Evolutionary conservation across 768 basidiomycete genomes (phyloP), one percentile per base, ranked within the genome.

Genomic region (Hydnum rufescens): DNA sequence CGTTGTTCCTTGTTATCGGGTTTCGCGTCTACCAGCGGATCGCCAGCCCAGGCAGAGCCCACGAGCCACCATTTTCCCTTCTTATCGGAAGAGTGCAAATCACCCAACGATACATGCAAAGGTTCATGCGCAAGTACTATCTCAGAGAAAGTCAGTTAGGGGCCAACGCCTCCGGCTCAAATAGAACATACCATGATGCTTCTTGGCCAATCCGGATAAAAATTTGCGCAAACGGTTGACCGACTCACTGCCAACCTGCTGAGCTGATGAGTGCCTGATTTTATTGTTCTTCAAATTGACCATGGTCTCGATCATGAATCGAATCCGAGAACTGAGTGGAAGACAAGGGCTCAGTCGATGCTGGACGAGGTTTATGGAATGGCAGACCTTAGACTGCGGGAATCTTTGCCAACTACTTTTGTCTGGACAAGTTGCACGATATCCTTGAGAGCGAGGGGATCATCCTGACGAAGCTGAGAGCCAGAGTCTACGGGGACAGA

Each of bases 11-110:
- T 60, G 42, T 42, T 39, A 31, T 34, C 48, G 3, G 30, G 43
- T 23, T 52, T 25, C n/a, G 54, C 59, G 16, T 96, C 92, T 19
- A 80, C 71, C 3, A 96, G 73, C 4, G 95, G 92, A 60, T 96
- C 80, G 2, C 92, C 92, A 30, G 74, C 74, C 93, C 93, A 99
- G 0, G 86, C 93, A 1, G 93, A 88, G 18, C 93, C 95, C 32
- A 96, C 86, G 2, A 96, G 72, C 93, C 95, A 97, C 95, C 95
- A 97, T 67, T 95, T 95, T 3, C 92, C 95, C 61, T 79, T 84
- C 6, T 73, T 82, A 53, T 86, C 78, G 1, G 88, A 80, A 0
- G 78, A 75, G 55, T 76, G 84, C 3, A 97, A 72, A 65, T 97
- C 93, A n/a, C 71, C 70, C 23, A 96, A 70, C 0, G 83, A 78